phyloP scores from a whole-genome alignment of 2,329 filamentous ascomycete species.

The Arthrocladium fulminans region DNA sequence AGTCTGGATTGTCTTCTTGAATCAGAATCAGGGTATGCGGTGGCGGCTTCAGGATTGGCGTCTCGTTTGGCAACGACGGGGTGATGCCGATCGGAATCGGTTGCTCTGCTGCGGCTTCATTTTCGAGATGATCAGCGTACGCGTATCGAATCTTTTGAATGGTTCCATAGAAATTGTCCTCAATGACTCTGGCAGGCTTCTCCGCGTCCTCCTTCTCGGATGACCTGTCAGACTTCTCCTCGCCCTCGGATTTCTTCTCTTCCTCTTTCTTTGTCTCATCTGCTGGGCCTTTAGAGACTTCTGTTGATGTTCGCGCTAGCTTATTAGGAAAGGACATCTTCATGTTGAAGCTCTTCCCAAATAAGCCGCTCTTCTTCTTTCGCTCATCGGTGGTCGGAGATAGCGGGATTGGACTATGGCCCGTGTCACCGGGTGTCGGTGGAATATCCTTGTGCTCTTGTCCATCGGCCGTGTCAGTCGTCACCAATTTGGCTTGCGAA shows the following conservation, averaged over 20 bases:
- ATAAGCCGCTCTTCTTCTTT: constrained; percentile 57
- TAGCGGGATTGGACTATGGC: constrained; percentile 38
- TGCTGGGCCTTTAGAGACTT: constrained; percentile 55
- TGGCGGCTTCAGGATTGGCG: constrained; percentile 37
- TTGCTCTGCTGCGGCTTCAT: constrained; percentile 28
- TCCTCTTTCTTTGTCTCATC: constrained; percentile 61
- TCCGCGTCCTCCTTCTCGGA: constrained; percentile 43
- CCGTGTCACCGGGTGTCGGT: constrained; percentile 35
- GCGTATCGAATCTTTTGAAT: constrained; percentile 38
- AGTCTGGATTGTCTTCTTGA: constrained; percentile 55
- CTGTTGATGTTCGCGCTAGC: constrained; percentile 57
- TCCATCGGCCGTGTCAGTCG: constrained; percentile 28
- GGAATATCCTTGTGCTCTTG: constrained; percentile 38
- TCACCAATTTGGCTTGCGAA: constrained; percentile 46
- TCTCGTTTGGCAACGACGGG: constrained; percentile 37
- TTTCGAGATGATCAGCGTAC: constrained; percentile 36
- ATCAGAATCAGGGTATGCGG: constrained; percentile 52
- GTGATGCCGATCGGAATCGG: constrained; percentile 32
- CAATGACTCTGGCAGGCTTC: constrained; percentile 34
- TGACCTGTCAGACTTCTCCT: constrained; percentile 50
- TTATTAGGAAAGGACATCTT: constrained; percentile 65
- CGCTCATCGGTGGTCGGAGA: constrained; percentile 51
- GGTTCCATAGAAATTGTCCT: constrained; percentile 39
- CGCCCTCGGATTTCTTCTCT: constrained; percentile 48
- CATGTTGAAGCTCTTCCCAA: constrained; percentile 72